Evolutionary conservation across 805 yeast genomes (phyloP).

Genomic region (Citeromyces matritensis): DNA sequence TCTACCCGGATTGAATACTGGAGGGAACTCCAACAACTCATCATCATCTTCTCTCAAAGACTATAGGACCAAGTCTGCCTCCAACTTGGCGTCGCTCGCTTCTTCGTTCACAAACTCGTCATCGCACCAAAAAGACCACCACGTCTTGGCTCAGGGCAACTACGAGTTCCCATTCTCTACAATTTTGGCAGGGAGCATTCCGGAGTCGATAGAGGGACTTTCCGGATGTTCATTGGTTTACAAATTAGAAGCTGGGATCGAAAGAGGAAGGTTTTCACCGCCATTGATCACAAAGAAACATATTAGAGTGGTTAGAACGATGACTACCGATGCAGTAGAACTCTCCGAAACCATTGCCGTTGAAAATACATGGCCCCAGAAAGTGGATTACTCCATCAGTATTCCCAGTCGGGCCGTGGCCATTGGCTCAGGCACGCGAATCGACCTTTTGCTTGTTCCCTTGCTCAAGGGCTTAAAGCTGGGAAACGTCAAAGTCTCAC

Average conservation of each 20-base stretch:
- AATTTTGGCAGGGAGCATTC: slow-evolving; percentile 67
- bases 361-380: slow-evolving; percentile 90
- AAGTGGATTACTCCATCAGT: slow-evolving; percentile 79
- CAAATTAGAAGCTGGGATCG: slow-evolving; percentile 65
- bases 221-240: slow-evolving; percentile 66
- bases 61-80: slow-evolving; percentile 20
- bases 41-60: slow-evolving; percentile 27
- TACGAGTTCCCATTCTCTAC: slow-evolving; percentile 86
- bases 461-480: slow-evolving; percentile 64
- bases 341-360: slow-evolving; percentile 85
- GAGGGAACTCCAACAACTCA: slow-evolving; percentile 19
- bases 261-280: slow-evolving; percentile 64
- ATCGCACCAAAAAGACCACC: slow-evolving; percentile 11
- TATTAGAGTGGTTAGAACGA: slow-evolving; percentile 69
- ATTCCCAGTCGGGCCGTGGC: slow-evolving; percentile 84
- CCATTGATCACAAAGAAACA: slow-evolving; percentile 55
- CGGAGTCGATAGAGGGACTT: slow-evolving; percentile 84
- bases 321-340: slow-evolving; percentile 79
- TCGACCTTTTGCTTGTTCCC: slow-evolving; percentile 64
- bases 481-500: slow-evolving; percentile 55
- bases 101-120: slow-evolving; percentile 6
- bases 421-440: slow-evolving; percentile 65
- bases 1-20: slow-evolving; percentile 12
- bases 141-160: slow-evolving; percentile 52
- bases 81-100: slow-evolving; percentile 10